Percentiles rank a stretch among this genome's conserved stretches.
These are phyloP conservation scores for Geotrichum candidum DNA, from an alignment of 1,139 yeast genomes.

Conservation along the genomic window DNA sequence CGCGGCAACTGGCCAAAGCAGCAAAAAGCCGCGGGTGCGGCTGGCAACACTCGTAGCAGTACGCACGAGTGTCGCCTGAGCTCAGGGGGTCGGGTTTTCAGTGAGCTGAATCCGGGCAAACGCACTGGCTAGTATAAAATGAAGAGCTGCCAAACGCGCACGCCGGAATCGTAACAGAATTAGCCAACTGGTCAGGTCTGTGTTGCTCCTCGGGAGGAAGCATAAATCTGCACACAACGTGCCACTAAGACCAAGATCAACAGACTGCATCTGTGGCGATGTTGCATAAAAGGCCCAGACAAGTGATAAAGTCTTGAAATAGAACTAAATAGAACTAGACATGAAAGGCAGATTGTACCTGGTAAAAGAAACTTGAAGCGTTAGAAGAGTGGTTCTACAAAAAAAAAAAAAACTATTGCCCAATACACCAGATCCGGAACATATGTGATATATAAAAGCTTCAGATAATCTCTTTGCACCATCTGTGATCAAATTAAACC, in stretches of 20 bases:
- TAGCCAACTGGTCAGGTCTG: not conserved
- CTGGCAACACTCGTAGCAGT: too few species aligned
- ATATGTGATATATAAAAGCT: not conserved
- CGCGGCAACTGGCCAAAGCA: not conserved
- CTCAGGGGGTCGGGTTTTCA: too few species aligned
- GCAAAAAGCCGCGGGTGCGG: not conserved
- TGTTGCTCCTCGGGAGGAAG: not conserved
- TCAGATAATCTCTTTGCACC: constrained; percentile 13
- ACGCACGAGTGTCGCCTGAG: too few species aligned
- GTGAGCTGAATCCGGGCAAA: not conserved
- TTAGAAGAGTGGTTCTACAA: not conserved
- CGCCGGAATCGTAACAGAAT: not conserved
- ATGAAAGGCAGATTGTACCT: not conserved
- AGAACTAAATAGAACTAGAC: not conserved
- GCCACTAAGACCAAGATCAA: not conserved
- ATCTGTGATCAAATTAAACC: constrained; percentile 11
- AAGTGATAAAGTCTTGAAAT: too few species aligned
- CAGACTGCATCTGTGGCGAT: not conserved
- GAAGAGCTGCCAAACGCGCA: not conserved
- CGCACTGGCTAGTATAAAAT: not conserved
- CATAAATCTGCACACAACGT: not conserved
- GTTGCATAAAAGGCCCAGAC: not conserved
- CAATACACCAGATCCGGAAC: not conserved
- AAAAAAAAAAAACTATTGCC: too few species aligned
- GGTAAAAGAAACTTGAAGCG: not conserved